Percentiles rank a stretch among this genome's conserved stretches.
Conservation (phyloP, 306 rosid genomes). For the Bauhinia variegata region DNA sequence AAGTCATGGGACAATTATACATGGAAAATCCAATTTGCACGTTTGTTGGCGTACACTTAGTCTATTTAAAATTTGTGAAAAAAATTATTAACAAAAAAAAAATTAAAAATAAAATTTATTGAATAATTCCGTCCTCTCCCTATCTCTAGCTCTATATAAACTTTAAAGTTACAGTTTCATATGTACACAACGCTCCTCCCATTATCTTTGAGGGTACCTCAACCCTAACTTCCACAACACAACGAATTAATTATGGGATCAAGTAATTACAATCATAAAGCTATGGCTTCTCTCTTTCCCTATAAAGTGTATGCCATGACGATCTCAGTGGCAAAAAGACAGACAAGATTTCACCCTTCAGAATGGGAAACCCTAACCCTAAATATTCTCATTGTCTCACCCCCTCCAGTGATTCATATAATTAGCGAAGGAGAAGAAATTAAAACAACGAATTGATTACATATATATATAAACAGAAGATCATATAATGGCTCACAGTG, state of each 20-base stretch:
- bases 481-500: no score
- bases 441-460: background rate
- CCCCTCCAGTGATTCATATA: no score
- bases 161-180: no score
- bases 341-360: slow-evolving; percentile 9
- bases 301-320: slow-evolving; percentile 36
- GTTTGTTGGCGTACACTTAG: no score
- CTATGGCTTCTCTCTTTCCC: slow-evolving; percentile 30
- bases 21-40: no score
- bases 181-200: background rate
- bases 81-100: no score
- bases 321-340: slow-evolving; percentile 31
- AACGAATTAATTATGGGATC: slow-evolving; percentile 32
- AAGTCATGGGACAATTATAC: no score
- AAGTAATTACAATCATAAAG: slow-evolving; percentile 34
- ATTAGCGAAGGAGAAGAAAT: background rate
- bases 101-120: no score
- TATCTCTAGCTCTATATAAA: slow-evolving; percentile 8
- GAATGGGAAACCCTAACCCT: slow-evolving; percentile 53
- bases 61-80: no score
- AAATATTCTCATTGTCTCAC: background rate
- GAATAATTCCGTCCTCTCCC: slow-evolving; percentile 31
- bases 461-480: no score
- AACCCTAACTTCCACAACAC: slow-evolving; percentile 6
- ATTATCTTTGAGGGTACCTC: slow-evolving; percentile 24